Conservation (phyloP, 805 yeast species). For the Sugiyamaella mastotermitis region DNA sequence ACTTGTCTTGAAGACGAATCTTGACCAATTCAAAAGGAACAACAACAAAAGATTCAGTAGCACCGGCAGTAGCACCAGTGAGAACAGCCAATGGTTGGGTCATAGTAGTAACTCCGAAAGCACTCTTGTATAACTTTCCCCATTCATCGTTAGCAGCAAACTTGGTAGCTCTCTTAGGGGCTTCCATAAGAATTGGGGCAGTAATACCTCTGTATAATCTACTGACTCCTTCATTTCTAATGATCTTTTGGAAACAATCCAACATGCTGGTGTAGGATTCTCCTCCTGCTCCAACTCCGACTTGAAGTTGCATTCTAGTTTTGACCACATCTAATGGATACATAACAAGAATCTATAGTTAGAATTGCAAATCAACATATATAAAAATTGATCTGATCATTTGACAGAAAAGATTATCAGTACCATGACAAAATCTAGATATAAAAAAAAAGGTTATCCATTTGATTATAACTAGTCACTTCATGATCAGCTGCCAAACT, state of each 20-base stretch:
- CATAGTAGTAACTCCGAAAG: constrained; percentile 63
- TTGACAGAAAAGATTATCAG: background rate
- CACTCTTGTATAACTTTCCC: constrained; percentile 72
- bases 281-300: constrained; percentile 36
- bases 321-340: constrained; percentile 96
- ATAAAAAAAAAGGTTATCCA: too few species aligned
- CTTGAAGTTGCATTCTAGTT: constrained; percentile 90
- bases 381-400: background rate
- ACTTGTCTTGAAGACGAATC: constrained; percentile 87
- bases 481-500: too few species aligned
- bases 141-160: constrained; percentile 98
- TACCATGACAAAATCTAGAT: too few species aligned
- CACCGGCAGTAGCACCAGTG: constrained; percentile 98
- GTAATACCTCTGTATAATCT: constrained; percentile 88
- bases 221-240: constrained; percentile 76
- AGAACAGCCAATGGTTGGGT: constrained; percentile 79
- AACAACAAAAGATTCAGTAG: constrained; percentile 91
- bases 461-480: too few species aligned
- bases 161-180: constrained; percentile 98
- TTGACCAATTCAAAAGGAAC: constrained; percentile 97
- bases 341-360: constrained; percentile 65
- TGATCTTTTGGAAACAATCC: constrained; percentile 77
- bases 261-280: constrained; percentile 77
- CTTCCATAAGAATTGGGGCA: constrained; percentile 98
- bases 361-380: background rate